A percentile compares a stretch with the other conserved stretches of the same genome.
phyloP scores from a whole-genome alignment of 2,329 filamentous ascomycete genomes.

The Stagonosporopsis vannaccii region DNA sequence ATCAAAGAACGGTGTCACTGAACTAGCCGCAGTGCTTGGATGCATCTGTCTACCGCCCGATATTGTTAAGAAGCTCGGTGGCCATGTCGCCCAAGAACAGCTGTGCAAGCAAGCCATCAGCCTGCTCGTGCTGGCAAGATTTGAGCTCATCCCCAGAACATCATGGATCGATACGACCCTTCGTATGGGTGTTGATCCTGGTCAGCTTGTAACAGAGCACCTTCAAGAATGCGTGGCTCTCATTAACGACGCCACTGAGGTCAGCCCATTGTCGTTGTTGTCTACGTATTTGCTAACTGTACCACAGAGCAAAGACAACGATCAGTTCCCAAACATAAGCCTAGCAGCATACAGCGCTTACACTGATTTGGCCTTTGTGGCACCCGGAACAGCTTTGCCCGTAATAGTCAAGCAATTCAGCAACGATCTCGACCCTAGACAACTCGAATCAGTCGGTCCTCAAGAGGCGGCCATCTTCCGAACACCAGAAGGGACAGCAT shows the following conservation, averaged over 20 bases:
- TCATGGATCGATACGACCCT: conserved; percentile 93
- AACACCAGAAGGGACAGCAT: conserved; percentile 85
- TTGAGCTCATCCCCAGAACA: conserved; percentile 76
- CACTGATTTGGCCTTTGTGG: conserved; percentile 91
- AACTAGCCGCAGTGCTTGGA: conserved; percentile 67
- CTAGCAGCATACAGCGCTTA: conserved; percentile 82
- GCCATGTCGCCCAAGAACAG: conserved; percentile 55
- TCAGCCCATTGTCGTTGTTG: conserved; percentile 46
- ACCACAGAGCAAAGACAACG: conserved; percentile 31
- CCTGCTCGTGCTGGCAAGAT: conserved; percentile 78
- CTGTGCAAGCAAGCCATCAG: conserved; percentile 76
- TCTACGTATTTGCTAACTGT: conserved; percentile 5
- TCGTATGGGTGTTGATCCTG: conserved; percentile 81
- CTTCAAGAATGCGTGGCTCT: conserved; percentile 72
- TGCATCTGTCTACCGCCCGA: conserved; percentile 68
- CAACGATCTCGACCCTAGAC: conserved; percentile 73
- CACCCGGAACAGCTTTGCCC: conserved; percentile 80
- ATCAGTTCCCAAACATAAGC: conserved; percentile 56
- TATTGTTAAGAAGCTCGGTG: conserved; percentile 56
- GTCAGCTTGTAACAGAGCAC: conserved; percentile 72
- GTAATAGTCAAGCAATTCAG: conserved; percentile 77
- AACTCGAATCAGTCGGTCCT: conserved; percentile 77
- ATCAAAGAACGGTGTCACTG: conserved; percentile 69
- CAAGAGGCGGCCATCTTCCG: conserved; percentile 93
- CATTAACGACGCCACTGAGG: conserved; percentile 66